These are phyloP conservation scores for Emmonsia crescens DNA, from an alignment of 2,329 filamentous ascomycete species.

Conservation along the genomic window DNA sequence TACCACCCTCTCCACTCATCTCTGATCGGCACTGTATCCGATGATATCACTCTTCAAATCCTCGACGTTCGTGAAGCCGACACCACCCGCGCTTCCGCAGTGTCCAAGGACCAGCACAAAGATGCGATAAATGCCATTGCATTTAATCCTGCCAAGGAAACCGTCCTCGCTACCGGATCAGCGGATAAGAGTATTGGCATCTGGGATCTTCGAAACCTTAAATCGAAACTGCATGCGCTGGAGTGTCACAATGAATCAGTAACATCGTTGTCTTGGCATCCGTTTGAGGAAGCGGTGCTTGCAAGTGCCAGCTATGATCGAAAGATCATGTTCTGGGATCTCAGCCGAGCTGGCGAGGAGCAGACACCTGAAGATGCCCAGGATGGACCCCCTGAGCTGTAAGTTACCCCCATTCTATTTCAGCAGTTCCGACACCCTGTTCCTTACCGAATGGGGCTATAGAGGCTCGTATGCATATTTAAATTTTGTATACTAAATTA, in stretches of 20 bases:
- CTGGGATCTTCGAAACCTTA: conserved; percentile 89
- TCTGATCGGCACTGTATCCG: conserved; percentile 86
- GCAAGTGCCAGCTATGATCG: conserved; percentile 89
- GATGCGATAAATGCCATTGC: conserved; percentile 95
- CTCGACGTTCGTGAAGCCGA: conserved; percentile 67
- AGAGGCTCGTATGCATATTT: neutral
- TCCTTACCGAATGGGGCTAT: no score
- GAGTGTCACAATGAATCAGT: conserved; percentile 84
- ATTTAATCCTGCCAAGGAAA: conserved; percentile 88
- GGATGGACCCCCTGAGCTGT: conserved; percentile 90
- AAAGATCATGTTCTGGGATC: conserved; percentile 91
- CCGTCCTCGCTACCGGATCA: conserved; percentile 81
- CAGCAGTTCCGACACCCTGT: neutral
- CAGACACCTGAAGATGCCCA: conserved; percentile 91
- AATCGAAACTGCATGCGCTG: conserved; percentile 78
- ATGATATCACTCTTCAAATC: conserved; percentile 87
- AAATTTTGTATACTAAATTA: neutral
- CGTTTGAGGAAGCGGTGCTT: conserved; percentile 74
- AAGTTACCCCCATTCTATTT: conserved; percentile 31
- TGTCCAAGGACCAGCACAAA: conserved; percentile 62
- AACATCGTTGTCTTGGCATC: conserved; percentile 90
- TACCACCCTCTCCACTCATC: conserved; percentile 78
- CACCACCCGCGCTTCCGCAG: conserved; percentile 56
- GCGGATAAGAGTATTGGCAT: conserved; percentile 90
- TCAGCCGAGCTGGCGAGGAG: conserved; percentile 84